Evolutionary conservation across 345 rosid species (phyloP).

Genomic region (Noccaea bulbosa): DNA sequence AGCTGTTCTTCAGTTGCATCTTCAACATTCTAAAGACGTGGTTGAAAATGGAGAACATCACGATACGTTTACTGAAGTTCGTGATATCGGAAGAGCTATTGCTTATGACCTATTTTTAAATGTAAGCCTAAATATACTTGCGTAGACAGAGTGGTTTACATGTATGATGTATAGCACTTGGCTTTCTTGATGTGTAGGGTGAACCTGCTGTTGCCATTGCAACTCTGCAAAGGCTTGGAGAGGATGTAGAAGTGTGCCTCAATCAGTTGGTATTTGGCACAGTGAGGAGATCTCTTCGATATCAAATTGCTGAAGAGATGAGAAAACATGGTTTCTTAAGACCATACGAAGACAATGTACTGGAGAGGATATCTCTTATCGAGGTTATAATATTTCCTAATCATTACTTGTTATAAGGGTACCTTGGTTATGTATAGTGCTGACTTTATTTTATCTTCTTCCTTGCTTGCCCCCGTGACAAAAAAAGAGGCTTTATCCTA

Average conservation of each 20-base stretch:
- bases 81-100: constrained; percentile 83
- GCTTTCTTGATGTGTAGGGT: constrained; percentile 65
- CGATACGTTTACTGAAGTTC: constrained; percentile 93
- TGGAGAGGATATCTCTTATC: constrained; percentile 77
- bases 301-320: constrained; percentile 81
- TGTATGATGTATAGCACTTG: constrained; percentile 44
- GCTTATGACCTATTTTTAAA: constrained; percentile 93
- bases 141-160: constrained; percentile 29
- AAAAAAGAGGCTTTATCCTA: constrained; percentile 93
- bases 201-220: constrained; percentile 85
- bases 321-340: constrained; percentile 71
- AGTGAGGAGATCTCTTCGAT: constrained; percentile 76
- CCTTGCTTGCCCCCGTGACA: constrained; percentile 42
- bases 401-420: constrained; percentile 31
- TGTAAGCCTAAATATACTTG: constrained; percentile 57
- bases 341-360: constrained; percentile 71
- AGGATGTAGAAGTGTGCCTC: constrained; percentile 79
- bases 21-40: constrained; percentile 71
- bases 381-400: constrained; percentile 67
- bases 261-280: constrained; percentile 93
- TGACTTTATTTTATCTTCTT: constrained; percentile 42
- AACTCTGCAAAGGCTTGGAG: constrained; percentile 93
- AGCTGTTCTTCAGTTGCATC: constrained; percentile 97
- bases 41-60: constrained; percentile 56
- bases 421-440: constrained; percentile 32